Evolutionary conservation across 2,329 filamentous ascomycete genomes (phyloP).

Genomic region (Colletotrichum neosansevieriae): DNA sequence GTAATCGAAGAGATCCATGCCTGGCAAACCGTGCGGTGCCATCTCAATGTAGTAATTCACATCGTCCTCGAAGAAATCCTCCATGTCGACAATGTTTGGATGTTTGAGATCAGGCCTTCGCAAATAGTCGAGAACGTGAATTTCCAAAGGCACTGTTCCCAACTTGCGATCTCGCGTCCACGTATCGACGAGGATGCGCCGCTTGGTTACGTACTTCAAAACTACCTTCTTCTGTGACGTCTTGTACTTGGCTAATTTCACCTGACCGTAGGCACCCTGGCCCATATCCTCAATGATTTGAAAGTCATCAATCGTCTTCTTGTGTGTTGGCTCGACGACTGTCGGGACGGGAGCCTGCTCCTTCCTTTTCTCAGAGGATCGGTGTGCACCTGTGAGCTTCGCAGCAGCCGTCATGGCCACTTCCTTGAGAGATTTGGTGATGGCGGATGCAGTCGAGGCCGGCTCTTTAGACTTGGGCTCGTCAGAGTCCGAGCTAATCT

Average conservation of each 20-base stretch:
- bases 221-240: conserved; percentile 86
- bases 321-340: conserved; percentile 57
- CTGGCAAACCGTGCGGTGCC: conserved; percentile 92
- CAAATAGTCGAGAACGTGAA: conserved; percentile 95
- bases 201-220: conserved; percentile 97
- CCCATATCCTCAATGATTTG: conserved; percentile 97
- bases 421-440: conserved; percentile 69
- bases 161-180: conserved; percentile 95
- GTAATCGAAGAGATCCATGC: conserved; percentile 99
- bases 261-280: conserved; percentile 96
- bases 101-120: conserved; percentile 77
- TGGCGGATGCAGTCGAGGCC: conserved; percentile 57
- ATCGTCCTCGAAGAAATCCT: conserved; percentile 81
- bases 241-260: conserved; percentile 92
- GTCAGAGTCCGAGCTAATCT: conserved; percentile 67
- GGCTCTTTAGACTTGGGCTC: conserved; percentile 56
- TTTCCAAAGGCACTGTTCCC: conserved; percentile 95
- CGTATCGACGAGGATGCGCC: conserved; percentile 95
- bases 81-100: conserved; percentile 79
- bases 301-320: conserved; percentile 92
- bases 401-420: conserved; percentile 67
- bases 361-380: conserved; percentile 49
- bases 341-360: conserved; percentile 52
- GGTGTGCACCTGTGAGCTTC: conserved; percentile 60
- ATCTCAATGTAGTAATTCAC: conserved; percentile 99